Evolutionary conservation across 2,329 filamentous ascomycete genomes (phyloP), one percentile per base, ranked within the genome.

Genomic region (Emericellopsis cladophorae): DNA sequence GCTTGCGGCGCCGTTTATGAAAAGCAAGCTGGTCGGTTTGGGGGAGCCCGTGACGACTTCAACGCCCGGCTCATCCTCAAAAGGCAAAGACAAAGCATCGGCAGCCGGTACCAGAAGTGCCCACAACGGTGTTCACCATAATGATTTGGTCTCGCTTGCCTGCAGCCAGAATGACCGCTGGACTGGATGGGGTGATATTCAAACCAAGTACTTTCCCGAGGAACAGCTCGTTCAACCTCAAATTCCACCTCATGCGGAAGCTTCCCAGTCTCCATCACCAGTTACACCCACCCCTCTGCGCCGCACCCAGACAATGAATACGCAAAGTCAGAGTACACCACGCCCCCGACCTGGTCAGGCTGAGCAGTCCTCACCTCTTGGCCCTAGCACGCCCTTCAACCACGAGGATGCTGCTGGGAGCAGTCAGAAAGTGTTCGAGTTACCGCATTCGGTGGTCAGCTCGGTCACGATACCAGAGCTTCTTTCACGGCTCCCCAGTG

Each of bases 151-250:
- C 29, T 75, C 81, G 11, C 67, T 96, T 42, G 79, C 81, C 40
- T 80, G 80, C 42, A 70, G 74, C 21, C 72, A 69, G 23, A 60
- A 70, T 36, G 55, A 55, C 21, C 62, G 68, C 18, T 93, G 84
- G 81, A 74, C 79, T 45, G 79, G 84, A 42, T 94, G 87, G 81
- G 84, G 83, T 18, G 79, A 83, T 53, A 73, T 96, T 38, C 81
- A 79, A 51, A 64, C 96, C 40, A 75, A 79, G 16, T 96, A 94
- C 60, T 95, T 95, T 52, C 72, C 74, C 32, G 54, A 57, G 38
- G 54, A 57, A 42, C 31, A 57, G 39, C 38, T 45, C 5, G 43
- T 61, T n/a, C 41, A 50, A 44, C n/a, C 41, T 11, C 42, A 39
- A 29, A 7, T 12, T 29, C 9, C 26, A 12, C 31, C 44, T 14